Conservation (phyloP, 768 basidiomycete genomes). For the Lactarius vividus region DNA sequence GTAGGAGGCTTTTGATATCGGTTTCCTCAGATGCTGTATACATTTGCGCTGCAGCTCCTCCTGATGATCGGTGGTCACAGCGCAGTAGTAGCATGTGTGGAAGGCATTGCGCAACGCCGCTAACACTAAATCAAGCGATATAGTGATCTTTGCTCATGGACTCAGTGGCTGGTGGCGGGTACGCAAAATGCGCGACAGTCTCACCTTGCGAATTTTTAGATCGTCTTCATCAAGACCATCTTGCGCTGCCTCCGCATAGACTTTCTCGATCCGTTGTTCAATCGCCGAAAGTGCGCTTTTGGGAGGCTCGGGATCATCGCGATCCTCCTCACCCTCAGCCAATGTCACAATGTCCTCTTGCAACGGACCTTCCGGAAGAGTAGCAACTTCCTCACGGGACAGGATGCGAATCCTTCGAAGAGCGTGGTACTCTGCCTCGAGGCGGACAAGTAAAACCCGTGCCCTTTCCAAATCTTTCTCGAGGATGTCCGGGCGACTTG, state of each 20-base stretch:
- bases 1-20: conserved; percentile 56
- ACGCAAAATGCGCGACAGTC: conserved; percentile 29
- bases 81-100: conserved; percentile 98
- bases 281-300: conserved; percentile 76
- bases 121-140: conserved; percentile 89
- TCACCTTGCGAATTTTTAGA: conserved; percentile 70
- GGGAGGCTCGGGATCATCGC: conserved; percentile 52
- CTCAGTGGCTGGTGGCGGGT: conserved; percentile 19
- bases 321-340: conserved; percentile 34
- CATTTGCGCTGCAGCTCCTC: conserved; percentile 97
- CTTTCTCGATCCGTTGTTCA: conserved; percentile 75
- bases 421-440: conserved; percentile 67
- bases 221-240: conserved; percentile 62
- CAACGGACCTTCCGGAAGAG: conserved; percentile 25
- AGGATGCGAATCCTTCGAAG: conserved; percentile 45
- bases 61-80: conserved; percentile 84
- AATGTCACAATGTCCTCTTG: conserved; percentile 27
- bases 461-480: conserved; percentile 77
- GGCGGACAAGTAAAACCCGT: conserved; percentile 63
- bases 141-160: conserved; percentile 52
- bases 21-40: conserved; percentile 84
- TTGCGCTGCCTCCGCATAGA: conserved; percentile 66
- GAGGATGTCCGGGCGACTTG: conserved; percentile 76
- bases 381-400: conserved; percentile 26
- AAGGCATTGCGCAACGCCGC: conserved; percentile 90